Evolutionary conservation across 2,329 filamentous ascomycete species (phyloP).

Genomic region (Aspergillus piperis): DNA sequence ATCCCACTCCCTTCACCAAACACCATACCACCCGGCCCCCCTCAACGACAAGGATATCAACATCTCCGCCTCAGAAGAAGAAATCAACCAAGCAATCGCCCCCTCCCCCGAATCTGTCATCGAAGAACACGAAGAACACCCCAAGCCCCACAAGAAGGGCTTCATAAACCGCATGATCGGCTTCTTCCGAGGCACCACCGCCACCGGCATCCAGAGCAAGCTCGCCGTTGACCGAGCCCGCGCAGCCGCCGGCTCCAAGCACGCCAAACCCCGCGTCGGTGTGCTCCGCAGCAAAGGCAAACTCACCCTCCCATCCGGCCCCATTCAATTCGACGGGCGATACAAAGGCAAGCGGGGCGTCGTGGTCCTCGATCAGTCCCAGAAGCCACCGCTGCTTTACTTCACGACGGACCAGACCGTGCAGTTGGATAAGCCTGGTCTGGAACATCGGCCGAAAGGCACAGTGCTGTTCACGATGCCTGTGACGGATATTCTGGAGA

Average conservation of each 20-base stretch:
- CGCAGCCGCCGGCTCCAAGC: conserved; percentile 60
- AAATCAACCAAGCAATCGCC: conserved; percentile 64
- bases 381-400: conserved; percentile 53
- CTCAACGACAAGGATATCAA: conserved; percentile 58
- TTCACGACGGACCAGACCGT: conserved; percentile 54
- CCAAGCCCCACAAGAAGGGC: conserved; percentile 33
- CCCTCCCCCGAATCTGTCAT: conserved; percentile 43
- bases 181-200: conserved; percentile 70
- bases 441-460: conserved; percentile 54
- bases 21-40: conserved; percentile 54
- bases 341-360: conserved; percentile 71
- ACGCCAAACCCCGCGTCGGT: conserved; percentile 69
- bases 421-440: conserved; percentile 45
- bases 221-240: conserved; percentile 71
- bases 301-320: conserved; percentile 57
- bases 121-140: background rate
- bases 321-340: conserved; percentile 73
- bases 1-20: conserved; percentile 40
- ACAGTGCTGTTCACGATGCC: conserved; percentile 69
- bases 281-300: conserved; percentile 58
- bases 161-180: conserved; percentile 55
- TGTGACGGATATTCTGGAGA: conserved; percentile 68
- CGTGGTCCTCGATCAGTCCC: conserved; percentile 60
- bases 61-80: conserved; percentile 63
- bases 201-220: conserved; percentile 70